phyloP scores from a whole-genome alignment of 495 filamentous ascomycete species.

The Clavariopsis aquatica region DNA sequence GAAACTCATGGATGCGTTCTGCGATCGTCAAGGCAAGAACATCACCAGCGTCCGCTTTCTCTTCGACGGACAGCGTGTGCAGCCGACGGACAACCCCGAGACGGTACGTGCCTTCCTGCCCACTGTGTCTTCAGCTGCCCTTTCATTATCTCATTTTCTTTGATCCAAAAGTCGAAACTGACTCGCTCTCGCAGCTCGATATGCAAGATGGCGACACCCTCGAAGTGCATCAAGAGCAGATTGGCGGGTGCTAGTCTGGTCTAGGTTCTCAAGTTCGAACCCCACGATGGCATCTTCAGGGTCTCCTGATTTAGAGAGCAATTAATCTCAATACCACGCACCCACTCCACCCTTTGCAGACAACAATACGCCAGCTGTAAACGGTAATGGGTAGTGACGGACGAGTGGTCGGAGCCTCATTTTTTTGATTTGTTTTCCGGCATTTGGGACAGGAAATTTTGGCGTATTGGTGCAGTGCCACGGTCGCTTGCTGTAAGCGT shows the following conservation, averaged over 20 bases:
- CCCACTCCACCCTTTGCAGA: background rate
- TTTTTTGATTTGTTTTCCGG: constrained; percentile 2
- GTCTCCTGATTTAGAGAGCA: too few species aligned
- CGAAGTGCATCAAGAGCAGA: constrained; percentile 98
- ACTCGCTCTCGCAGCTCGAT: constrained; percentile 66
- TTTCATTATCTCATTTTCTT: background rate
- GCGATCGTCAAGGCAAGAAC: constrained; percentile 91
- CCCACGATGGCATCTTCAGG: background rate
- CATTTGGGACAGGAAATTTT: background rate
- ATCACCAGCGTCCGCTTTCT: constrained; percentile 85
- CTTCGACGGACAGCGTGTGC: constrained; percentile 90
- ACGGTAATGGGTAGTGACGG: background rate
- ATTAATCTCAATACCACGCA: background rate
- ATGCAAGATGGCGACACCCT: constrained; percentile 97
- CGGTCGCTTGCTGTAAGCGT: background rate
- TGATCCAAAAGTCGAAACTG: background rate
- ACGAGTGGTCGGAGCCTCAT: background rate
- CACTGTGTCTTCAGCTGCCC: background rate
- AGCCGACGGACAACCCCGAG: constrained; percentile 85
- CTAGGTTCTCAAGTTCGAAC: background rate
- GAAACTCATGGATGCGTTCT: constrained; percentile 99
- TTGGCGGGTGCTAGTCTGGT: constrained; percentile 56
- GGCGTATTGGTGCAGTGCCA: background rate
- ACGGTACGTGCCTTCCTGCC: constrained; percentile 62
- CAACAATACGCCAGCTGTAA: too few species aligned